Percentiles rank a stretch among this genome's conserved stretches.
Evolutionary conservation across 148 eudicot species (phyloP).

Genomic region (Amaranthus hypochondriacus): DNA sequence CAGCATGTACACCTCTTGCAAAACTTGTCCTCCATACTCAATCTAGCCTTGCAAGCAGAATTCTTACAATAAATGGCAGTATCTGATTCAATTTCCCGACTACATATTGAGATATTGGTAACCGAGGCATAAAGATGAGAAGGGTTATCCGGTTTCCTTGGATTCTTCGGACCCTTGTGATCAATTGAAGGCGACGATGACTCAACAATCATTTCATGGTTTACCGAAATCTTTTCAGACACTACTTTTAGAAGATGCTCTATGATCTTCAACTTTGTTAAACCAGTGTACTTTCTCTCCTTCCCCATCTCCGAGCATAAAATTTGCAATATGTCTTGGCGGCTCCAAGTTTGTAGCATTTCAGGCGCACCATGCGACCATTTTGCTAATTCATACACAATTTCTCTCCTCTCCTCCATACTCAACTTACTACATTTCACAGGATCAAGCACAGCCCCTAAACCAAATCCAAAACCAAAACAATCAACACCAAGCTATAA

Average conservation of each 20-base stretch:
- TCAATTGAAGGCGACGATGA: slow-evolving; percentile 26
- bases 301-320: slow-evolving; percentile 81
- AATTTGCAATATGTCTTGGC: slow-evolving; percentile 74
- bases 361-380: slow-evolving; percentile 67
- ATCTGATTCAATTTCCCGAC: slow-evolving; percentile 22
- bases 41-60: slow-evolving; percentile 71
- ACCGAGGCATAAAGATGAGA: slow-evolving; percentile 23
- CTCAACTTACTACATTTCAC: slow-evolving; percentile 56
- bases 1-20: slow-evolving; percentile 95
- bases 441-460: slow-evolving; percentile 57
- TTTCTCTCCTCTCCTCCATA: slow-evolving; percentile 68
- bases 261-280: slow-evolving; percentile 76
- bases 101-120: slow-evolving; percentile 22
- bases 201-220: slow-evolving; percentile 22
- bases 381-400: slow-evolving; percentile 63
- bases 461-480: slow-evolving; percentile 17
- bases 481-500: not conserved
- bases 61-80: slow-evolving; percentile 51
- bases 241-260: slow-evolving; percentile 72
- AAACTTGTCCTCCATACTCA: slow-evolving; percentile 45
- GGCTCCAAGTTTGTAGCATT: slow-evolving; percentile 70
- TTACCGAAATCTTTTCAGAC: slow-evolving; percentile 49
- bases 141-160: slow-evolving; percentile 57
- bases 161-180: slow-evolving; percentile 49
- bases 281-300: slow-evolving; percentile 85